These are phyloP conservation scores for Alternaria arborescens DNA, from an alignment of 2,329 filamentous ascomycete species.

Conservation along the genomic window DNA sequence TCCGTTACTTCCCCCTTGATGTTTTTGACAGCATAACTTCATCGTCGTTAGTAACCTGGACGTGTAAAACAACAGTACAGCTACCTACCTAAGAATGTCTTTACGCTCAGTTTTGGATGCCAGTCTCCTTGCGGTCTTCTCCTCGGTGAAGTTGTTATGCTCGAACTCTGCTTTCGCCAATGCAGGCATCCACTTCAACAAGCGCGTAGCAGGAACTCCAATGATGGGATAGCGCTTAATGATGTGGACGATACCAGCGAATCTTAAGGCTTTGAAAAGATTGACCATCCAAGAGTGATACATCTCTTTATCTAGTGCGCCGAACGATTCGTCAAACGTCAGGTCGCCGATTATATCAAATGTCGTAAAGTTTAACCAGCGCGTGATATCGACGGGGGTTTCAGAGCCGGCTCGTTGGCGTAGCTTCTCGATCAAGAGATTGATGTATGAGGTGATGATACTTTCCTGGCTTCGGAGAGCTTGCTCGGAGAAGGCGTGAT, in stretches of 20 bases:
- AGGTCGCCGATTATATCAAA: constrained; percentile 42
- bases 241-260: constrained; percentile 13
- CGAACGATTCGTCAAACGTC: constrained; percentile 40
- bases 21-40: constrained; percentile 25
- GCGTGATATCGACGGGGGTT: constrained; percentile 20
- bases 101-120: constrained; percentile 25
- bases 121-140: constrained; percentile 25
- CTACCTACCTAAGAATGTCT: constrained; percentile 24
- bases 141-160: constrained; percentile 18
- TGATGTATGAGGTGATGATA: constrained; percentile 28
- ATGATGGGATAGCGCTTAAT: constrained; percentile 21
- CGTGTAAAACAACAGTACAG: too few species aligned
- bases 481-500: constrained; percentile 25
- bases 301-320: constrained; percentile 27
- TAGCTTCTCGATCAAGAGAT: constrained; percentile 21
- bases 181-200: constrained; percentile 17
- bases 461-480: constrained; percentile 28
- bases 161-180: constrained; percentile 11
- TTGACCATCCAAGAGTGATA: constrained; percentile 34
- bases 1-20: constrained; percentile 28
- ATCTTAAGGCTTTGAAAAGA: constrained; percentile 19
- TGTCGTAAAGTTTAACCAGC: constrained; percentile 31
- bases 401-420: constrained; percentile 11
- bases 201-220: constrained; percentile 8
- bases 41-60: too few species aligned